Conservation (phyloP, 2,329 filamentous ascomycete species). For the Aureobasidium subglaciale region DNA sequence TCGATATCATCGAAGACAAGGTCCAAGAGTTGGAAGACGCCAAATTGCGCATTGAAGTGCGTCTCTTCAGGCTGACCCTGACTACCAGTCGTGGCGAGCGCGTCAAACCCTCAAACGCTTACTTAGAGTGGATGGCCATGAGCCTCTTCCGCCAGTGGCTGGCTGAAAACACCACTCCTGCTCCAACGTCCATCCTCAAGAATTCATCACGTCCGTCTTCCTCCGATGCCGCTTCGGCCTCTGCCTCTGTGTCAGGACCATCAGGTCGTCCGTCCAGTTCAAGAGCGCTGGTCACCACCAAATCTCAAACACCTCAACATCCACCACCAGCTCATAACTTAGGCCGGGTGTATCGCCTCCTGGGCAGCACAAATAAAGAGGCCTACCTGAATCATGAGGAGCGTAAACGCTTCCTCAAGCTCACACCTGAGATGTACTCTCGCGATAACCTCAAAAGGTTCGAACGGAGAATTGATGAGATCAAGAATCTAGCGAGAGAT, state of each 20-base stretch:
- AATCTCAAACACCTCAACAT: conserved; percentile 23
- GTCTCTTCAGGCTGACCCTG: conserved; percentile 73
- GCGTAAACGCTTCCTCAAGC: conserved; percentile 81
- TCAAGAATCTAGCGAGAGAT: conserved; percentile 77
- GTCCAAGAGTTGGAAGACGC: conserved; percentile 84
- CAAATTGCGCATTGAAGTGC: conserved; percentile 70
- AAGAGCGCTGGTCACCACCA: not conserved
- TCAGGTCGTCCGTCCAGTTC: conserved; percentile 20
- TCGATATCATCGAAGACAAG: conserved; percentile 92
- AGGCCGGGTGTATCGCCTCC: conserved; percentile 68
- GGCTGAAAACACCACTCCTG: conserved; percentile 77
- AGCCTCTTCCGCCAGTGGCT: conserved; percentile 89
- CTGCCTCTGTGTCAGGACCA: not conserved
- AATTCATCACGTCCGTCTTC: conserved; percentile 8
- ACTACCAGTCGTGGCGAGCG: conserved; percentile 75
- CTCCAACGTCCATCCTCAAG: conserved; percentile 48
- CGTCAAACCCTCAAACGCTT: conserved; percentile 70
- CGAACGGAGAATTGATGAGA: conserved; percentile 79
- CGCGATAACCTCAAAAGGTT: conserved; percentile 81
- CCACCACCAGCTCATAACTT: conserved; percentile 46
- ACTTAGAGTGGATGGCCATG: conserved; percentile 83
- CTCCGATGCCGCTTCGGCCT: conserved; percentile 3
- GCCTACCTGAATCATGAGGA: conserved; percentile 77
- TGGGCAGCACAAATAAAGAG: conserved; percentile 55
- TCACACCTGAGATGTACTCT: conserved; percentile 73